phyloP scores from a whole-genome alignment of 2,329 filamentous ascomycete genomes.

The Lasiodiplodia gonubiensis region DNA sequence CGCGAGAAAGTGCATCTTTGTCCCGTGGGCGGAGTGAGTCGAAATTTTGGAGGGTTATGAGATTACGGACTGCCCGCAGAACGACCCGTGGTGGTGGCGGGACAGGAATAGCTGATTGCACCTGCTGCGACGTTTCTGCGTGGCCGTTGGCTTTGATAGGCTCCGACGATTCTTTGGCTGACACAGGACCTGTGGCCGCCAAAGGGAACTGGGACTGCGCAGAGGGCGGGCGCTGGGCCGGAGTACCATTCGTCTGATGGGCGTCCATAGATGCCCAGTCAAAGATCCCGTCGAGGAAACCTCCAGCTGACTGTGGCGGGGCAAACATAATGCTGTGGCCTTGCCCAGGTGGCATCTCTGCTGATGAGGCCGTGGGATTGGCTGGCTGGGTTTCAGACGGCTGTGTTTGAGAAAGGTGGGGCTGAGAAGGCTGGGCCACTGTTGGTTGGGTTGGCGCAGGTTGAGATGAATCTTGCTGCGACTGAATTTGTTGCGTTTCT shows the following conservation, averaged over 20 bases:
- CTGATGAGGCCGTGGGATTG: neutral
- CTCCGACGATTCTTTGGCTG: constrained; percentile 57
- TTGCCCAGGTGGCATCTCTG: constrained; percentile 15
- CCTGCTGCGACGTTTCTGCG: neutral
- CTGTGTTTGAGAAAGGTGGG: constrained; percentile 13
- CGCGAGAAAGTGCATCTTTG: constrained; percentile 25
- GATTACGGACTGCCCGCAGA: constrained; percentile 61
- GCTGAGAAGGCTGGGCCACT: neutral
- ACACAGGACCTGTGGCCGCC: constrained; percentile 44
- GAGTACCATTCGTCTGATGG: constrained; percentile 4
- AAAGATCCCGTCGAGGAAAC: constrained; percentile 47
- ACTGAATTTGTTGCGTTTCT: constrained; percentile 28
- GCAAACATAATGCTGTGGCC: constrained; percentile 40
- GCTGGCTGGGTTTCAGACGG: constrained; percentile 11
- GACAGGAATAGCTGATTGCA: constrained; percentile 39
- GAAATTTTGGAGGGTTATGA: constrained; percentile 65
- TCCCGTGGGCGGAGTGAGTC: constrained; percentile 37
- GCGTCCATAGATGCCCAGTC: constrained; percentile 38
- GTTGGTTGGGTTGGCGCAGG: constrained; percentile 5
- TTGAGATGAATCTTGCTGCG: constrained; percentile 3
- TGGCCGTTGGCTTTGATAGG: constrained; percentile 10
- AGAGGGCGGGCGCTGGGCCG: constrained; percentile 26
- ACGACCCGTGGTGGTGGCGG: constrained; percentile 47
- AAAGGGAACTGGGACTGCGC: constrained; percentile 33
- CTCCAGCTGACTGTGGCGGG: constrained; percentile 38